phyloP scores from a whole-genome alignment of 2,329 filamentous ascomycete genomes.

The Phyllosticta capitalensis region DNA sequence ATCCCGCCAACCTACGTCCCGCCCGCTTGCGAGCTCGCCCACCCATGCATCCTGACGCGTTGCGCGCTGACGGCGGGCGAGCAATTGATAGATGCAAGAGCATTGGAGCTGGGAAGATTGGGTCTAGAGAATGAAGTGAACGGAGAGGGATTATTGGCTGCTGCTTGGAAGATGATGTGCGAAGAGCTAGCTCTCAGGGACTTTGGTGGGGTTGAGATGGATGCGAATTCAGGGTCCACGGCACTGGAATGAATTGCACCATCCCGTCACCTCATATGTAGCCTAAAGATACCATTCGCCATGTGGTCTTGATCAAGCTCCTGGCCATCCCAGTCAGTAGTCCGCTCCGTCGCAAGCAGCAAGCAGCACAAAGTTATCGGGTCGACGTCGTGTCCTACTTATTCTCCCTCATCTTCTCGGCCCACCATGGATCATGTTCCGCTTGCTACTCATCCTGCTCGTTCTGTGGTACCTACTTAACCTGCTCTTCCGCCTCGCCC shows the following conservation, averaged over 20 bases:
- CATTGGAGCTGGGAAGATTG: too few relatives aligned
- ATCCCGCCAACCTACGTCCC: not conserved
- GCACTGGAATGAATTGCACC: too few relatives aligned
- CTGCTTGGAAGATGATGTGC: not conserved
- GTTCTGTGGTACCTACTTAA: not conserved
- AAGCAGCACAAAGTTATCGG: too few relatives aligned
- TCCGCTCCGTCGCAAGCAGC: not conserved
- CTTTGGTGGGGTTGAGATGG: not conserved
- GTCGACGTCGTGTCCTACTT: not conserved
- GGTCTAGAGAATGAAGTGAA: not conserved
- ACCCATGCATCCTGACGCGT: not conserved
- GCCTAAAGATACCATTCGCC: too few relatives aligned
- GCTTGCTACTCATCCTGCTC: not conserved
- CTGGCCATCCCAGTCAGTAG: too few relatives aligned
- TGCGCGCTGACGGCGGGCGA: not conserved
- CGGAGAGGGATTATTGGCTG: not conserved
- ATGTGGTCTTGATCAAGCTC: too few relatives aligned
- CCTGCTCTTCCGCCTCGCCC: not conserved
- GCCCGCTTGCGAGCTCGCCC: too few relatives aligned
- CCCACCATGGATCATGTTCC: slow-evolving; percentile 1
- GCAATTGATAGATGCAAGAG: not conserved
- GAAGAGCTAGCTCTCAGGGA: not conserved
- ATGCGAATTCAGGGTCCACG: not conserved
- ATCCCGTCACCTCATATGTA: too few relatives aligned
- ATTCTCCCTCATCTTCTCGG: too few relatives aligned